These are phyloP conservation scores for Flueggea neowawraea DNA, from an alignment of 441 rosid species.

Conservation along the genomic window DNA sequence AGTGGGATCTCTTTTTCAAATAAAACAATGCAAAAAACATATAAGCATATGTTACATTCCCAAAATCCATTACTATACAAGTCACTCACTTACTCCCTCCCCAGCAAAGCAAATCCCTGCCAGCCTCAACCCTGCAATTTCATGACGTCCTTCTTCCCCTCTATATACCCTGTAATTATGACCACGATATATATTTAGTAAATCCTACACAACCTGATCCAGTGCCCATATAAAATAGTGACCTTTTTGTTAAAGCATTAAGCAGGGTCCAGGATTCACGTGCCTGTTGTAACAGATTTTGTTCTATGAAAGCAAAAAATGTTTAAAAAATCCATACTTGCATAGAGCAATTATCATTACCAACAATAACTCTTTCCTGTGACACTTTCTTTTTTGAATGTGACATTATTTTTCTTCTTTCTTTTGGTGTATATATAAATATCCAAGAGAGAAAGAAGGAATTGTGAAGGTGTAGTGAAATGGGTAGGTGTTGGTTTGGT, in stretches of 20 bases:
- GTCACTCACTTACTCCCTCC: background rate
- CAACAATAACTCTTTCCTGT: conserved; percentile 6
- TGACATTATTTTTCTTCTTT: background rate
- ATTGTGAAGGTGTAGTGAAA: background rate
- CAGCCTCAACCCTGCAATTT: background rate
- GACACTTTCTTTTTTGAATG: background rate
- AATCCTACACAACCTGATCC: background rate
- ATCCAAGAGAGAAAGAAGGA: conserved; percentile 1
- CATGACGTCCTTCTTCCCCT: conserved; percentile 2
- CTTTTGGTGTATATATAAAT: background rate
- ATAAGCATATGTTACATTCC: too few species aligned
- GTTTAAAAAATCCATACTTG: conserved; percentile 7
- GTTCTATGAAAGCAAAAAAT: background rate
- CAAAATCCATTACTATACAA: too few species aligned
- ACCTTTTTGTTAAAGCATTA: conserved; percentile 25
- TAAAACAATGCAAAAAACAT: background rate
- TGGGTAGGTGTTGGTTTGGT: conserved; percentile 16
- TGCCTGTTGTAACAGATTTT: conserved; percentile 29
- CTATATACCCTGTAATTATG: background rate
- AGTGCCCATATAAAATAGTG: conserved; percentile 1
- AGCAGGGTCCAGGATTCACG: conserved; percentile 33
- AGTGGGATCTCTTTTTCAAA: background rate
- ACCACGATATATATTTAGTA: too few species aligned
- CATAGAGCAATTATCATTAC: conserved; percentile 12
- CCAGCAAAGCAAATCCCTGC: background rate